phyloP scores from a whole-genome alignment of 202 grass and related monocot genomes.

The Carex arenaria region DNA sequence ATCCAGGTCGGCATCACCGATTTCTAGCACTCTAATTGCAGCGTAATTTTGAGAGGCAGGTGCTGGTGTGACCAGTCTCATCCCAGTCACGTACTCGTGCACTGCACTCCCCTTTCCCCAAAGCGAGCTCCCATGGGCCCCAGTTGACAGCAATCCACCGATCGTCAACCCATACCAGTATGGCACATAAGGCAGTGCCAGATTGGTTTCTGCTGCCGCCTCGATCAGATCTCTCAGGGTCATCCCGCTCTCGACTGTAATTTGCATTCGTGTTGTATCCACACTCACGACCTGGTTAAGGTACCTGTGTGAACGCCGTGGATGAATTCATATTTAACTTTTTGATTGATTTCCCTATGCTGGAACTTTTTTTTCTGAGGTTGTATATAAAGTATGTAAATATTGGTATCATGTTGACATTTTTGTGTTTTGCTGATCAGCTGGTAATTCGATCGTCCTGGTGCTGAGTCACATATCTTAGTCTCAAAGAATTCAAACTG shows the following conservation, averaged over 20 bases:
- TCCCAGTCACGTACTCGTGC: slow-evolving; percentile 66
- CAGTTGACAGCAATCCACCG: slow-evolving; percentile 58
- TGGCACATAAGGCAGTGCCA: slow-evolving; percentile 58
- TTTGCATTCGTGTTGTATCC: slow-evolving; percentile 1
- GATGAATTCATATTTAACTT: not conserved
- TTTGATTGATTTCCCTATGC: not conserved
- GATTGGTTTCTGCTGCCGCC: slow-evolving; percentile 30
- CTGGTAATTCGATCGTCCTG: not conserved
- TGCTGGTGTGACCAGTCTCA: slow-evolving; percentile 54
- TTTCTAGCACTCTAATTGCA: slow-evolving; percentile 31
- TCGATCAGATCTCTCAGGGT: slow-evolving; percentile 43
- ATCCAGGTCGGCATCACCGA: slow-evolving; percentile 37
- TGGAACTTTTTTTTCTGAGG: not conserved
- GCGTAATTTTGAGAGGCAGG: slow-evolving; percentile 30
- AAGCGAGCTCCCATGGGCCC: slow-evolving; percentile 70
- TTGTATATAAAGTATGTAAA: not conserved
- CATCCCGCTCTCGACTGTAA: slow-evolving; percentile 54
- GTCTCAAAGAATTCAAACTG: not conserved
- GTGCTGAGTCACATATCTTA: not conserved
- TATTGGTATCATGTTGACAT: not conserved
- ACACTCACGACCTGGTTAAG: slow-evolving; percentile 43
- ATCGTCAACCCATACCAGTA: slow-evolving; percentile 80
- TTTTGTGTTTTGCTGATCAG: not conserved
- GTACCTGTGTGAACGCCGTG: not conserved
- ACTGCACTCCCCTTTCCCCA: slow-evolving; percentile 69